Percentiles rank a stretch among this genome's conserved stretches.
These are phyloP conservation scores for Microbotryum intermedium DNA, from an alignment of 1,284 basidiomycete genomes.

Conservation along the genomic window DNA sequence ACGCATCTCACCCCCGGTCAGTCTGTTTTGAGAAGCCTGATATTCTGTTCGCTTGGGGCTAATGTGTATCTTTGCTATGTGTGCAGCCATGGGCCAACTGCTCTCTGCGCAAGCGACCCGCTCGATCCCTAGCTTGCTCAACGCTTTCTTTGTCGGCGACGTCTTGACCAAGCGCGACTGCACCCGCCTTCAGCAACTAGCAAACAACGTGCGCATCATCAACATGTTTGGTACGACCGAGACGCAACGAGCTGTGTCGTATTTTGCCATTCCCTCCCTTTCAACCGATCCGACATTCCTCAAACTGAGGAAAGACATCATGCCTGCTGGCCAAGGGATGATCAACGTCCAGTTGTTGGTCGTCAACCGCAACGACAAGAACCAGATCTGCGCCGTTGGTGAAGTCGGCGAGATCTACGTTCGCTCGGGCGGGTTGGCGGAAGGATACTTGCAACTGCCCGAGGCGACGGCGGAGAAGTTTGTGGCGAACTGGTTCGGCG, in stretches of 20 bases:
- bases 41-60: not conserved
- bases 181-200: conserved; percentile 84
- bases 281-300: conserved; percentile 81
- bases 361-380: conserved; percentile 85
- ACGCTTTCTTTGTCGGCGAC: conserved; percentile 99
- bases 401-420: conserved; percentile 99
- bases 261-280: conserved; percentile 86
- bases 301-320: conserved; percentile 91
- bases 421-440: conserved; percentile 87
- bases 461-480: conserved; percentile 85
- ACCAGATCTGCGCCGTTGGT: conserved; percentile 82
- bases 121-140: conserved; percentile 74
- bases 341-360: conserved; percentile 94
- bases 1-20: conserved; percentile 81
- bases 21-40: conserved; percentile 2
- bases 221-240: conserved; percentile 99
- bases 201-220: conserved; percentile 85
- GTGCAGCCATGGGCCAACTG: conserved; percentile 87
- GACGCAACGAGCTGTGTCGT: conserved; percentile 96
- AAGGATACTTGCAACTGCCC: conserved; percentile 77
- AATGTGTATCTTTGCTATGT: not conserved
- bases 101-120: conserved; percentile 89
- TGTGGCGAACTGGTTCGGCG: conserved; percentile 81
- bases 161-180: conserved; percentile 98
- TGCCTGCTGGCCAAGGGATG: conserved; percentile 98